Evolutionary conservation across 2,329 filamentous ascomycete genomes (phyloP).

Genomic region (Aspergillus pseudonomiae): DNA sequence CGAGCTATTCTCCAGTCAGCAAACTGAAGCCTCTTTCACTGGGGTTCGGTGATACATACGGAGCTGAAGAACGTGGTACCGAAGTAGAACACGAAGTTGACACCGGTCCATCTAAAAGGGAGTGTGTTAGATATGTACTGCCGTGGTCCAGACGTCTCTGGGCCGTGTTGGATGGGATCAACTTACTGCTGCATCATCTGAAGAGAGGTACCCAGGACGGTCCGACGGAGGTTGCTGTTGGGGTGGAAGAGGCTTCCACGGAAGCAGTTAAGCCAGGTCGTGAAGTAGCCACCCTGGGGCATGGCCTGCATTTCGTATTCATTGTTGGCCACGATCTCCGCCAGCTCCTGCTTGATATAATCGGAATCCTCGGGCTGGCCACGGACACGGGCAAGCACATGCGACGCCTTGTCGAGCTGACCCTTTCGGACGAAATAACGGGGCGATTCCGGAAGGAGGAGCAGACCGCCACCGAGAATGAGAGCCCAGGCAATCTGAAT

Average conservation of each 20-base stretch:
- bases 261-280: constrained; percentile 70
- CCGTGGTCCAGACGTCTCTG: not conserved
- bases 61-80: constrained; percentile 79
- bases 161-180: constrained; percentile 26
- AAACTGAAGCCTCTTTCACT: not conserved
- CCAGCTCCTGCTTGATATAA: constrained; percentile 76
- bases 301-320: constrained; percentile 76
- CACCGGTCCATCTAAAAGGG: constrained; percentile 64
- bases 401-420: constrained; percentile 65
- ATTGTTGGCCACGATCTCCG: constrained; percentile 87
- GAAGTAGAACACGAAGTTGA: constrained; percentile 93
- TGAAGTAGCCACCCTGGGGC: constrained; percentile 66
- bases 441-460: constrained; percentile 81
- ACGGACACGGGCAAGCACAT: constrained; percentile 68
- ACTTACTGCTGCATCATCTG: constrained; percentile 75
- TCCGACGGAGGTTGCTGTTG: constrained; percentile 64
- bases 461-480: constrained; percentile 71
- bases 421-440: constrained; percentile 84
- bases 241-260: constrained; percentile 56
- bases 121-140: not conserved
- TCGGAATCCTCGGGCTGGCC: constrained; percentile 73
- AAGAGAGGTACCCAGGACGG: constrained; percentile 70
- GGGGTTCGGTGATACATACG: constrained; percentile 9
- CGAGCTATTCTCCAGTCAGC: constrained; percentile 54
- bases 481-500: constrained; percentile 81